Base-by-base conservation (phyloP, 2,329 filamentous ascomycete genomes). In the Rachicladosporium sp. region DNA sequence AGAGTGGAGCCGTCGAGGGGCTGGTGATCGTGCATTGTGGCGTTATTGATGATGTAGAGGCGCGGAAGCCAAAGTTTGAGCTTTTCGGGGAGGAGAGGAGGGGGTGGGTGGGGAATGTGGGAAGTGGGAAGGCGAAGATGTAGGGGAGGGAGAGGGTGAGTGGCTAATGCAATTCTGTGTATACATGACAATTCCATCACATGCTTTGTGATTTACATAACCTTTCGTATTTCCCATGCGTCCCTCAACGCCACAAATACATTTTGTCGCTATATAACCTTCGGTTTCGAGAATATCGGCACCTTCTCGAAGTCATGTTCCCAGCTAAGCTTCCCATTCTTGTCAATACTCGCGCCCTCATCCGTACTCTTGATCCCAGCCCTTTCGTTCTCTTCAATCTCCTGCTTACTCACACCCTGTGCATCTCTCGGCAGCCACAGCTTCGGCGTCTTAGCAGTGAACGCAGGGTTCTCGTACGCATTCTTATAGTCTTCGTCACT, bases 371-470 rank as follows among this genome's bases (percentile, higher is more conserved):
- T 35, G n/a, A 69, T 58, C 0, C 50, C 53, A 19, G 55, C 56
- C 41, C 61, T 61, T 38, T 56, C 56, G 19, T 62, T 62, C 31
- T 65, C 56, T 32, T 51, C 45, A 11, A 67, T 61, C 46, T 68
- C 65, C 33, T 64, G 55, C 44, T 56, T 55, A 3, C 56, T 60
- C 7, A 68, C 60, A 3, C 66, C 65, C 51, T 64, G 56, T 10
- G 58, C 56, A 43, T 70, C 67, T 10, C 51, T 51, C 1, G 64
- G 62, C 11, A 69, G 63, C 67, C 67, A 70, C 10, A 69, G 43
- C 10, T 61, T 59, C 2, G 66, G 65, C 1, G 59, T 62, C 36
- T 62, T 58, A 10, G 55, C 57, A 1, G 58, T 66, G 29, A 70
- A 56, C 0, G 62, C 62, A 2, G 66, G 66, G 36, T 65, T 60